phyloP scores from a whole-genome alignment of 2,329 filamentous ascomycete species.

The Acrocalymma vagum region DNA sequence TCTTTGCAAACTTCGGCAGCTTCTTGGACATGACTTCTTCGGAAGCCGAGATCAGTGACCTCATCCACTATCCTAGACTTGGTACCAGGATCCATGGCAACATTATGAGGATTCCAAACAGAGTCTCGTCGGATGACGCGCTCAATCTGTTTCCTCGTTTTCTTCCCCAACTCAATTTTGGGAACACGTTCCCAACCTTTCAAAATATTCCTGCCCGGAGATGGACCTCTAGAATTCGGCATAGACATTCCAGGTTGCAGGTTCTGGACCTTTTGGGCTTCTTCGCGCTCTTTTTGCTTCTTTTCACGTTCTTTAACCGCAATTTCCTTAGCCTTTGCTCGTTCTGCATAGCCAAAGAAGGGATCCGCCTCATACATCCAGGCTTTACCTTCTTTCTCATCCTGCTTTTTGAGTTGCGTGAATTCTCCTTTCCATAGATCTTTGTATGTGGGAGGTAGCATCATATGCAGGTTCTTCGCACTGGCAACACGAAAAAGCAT shows the following conservation, averaged over 20 bases:
- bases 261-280: slow-evolving; percentile 70
- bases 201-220: slow-evolving; percentile 57
- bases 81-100: slow-evolving; percentile 68
- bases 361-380: slow-evolving; percentile 98
- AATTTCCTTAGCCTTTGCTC: slow-evolving; percentile 77
- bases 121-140: slow-evolving; percentile 78
- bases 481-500: slow-evolving; percentile 90
- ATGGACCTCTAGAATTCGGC: slow-evolving; percentile 32
- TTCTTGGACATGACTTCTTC: slow-evolving; percentile 88
- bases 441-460: slow-evolving; percentile 88
- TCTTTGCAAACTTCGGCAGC: slow-evolving; percentile 89
- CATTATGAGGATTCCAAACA: slow-evolving; percentile 84
- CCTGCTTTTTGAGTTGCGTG: slow-evolving; percentile 79
- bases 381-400: slow-evolving; percentile 76
- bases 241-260: slow-evolving; percentile 41
- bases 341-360: slow-evolving; percentile 80
- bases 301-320: slow-evolving; percentile 84
- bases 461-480: slow-evolving; percentile 95
- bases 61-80: slow-evolving; percentile 73
- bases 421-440: slow-evolving; percentile 92
- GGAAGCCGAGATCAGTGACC: slow-evolving; percentile 81
- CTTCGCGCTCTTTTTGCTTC: slow-evolving; percentile 61
- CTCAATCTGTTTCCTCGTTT: slow-evolving; percentile 81
- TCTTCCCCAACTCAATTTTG: slow-evolving; percentile 91
- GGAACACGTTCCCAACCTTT: slow-evolving; percentile 85